Conservation (phyloP, 306 rosid species). For the Quercus ilex region DNA sequence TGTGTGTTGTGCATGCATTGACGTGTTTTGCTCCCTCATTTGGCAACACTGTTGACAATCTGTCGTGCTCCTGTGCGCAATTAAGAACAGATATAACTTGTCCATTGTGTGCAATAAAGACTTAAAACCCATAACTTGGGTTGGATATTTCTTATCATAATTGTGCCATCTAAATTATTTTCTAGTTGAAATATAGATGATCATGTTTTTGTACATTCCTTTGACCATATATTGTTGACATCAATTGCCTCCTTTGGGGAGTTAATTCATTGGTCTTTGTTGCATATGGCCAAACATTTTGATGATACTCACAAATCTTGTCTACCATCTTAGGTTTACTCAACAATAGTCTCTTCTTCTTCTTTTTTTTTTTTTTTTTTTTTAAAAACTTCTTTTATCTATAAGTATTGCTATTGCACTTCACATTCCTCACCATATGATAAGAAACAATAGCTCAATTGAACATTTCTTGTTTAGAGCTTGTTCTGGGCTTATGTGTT, state of each 20-base stretch:
- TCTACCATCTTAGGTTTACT: neutral
- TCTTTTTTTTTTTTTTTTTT: rapidly evolving
- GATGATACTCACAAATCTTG: conserved; percentile 1
- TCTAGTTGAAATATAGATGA: neutral
- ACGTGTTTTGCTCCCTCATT: neutral
- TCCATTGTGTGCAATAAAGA: neutral
- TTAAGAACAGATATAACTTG: no score
- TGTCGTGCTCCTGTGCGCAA: no score
- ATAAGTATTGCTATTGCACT: neutral
- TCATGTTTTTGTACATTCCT: neutral
- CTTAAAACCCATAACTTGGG: neutral
- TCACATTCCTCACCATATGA: conserved; percentile 6
- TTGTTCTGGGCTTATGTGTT: conserved; percentile 18
- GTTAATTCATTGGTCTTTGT: neutral
- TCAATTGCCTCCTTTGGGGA: neutral
- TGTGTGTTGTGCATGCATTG: neutral
- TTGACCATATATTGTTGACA: conserved; percentile 9
- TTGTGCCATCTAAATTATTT: neutral
- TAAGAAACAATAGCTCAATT: neutral
- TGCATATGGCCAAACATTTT: neutral
- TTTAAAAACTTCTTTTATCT: neutral
- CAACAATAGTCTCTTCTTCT: neutral
- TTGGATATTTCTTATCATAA: conserved; percentile 1
- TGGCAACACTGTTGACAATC: no score
- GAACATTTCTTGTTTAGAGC: neutral